Conservation (phyloP, 495 filamentous ascomycete genomes). For the Neurospora discreta region DNA sequence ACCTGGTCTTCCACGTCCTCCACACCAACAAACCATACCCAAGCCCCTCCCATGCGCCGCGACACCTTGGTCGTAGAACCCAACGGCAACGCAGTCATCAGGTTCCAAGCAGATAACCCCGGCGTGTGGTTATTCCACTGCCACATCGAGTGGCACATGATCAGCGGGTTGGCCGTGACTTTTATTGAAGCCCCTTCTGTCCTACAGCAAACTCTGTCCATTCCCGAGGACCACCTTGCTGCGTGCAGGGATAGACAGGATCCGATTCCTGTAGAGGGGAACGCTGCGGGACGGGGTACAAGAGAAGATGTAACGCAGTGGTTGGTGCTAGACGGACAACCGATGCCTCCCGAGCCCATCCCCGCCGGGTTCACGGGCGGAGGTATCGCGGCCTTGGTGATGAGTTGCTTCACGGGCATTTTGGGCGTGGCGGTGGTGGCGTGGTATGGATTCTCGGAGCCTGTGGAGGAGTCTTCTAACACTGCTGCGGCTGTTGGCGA, state of each 20-base stretch:
- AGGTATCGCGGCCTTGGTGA: conserved; percentile 63
- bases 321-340: conserved; percentile 54
- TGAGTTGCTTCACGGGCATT: conserved; percentile 60
- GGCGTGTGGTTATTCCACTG: conserved; percentile 69
- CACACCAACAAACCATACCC: too few species aligned
- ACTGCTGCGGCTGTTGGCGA: neutral
- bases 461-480: neutral
- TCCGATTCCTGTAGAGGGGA: conserved; percentile 33
- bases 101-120: conserved; percentile 58
- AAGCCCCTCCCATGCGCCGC: conserved; percentile 43
- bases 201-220: conserved; percentile 47
- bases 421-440: conserved; percentile 58
- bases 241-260: conserved; percentile 22
- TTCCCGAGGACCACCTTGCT: conserved; percentile 52
- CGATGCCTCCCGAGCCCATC: conserved; percentile 39
- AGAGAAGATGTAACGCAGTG: conserved; percentile 56
- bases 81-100: conserved; percentile 48
- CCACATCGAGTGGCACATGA: conserved; percentile 61
- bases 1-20: conserved; percentile 13
- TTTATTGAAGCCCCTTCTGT: conserved; percentile 49
- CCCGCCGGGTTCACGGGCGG: conserved; percentile 61
- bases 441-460: conserved; percentile 49
- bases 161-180: conserved; percentile 55
- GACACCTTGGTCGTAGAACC: conserved; percentile 48
- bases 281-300: conserved; percentile 57